Conservation (phyloP, 495 filamentous ascomycete species). For the Amorphotheca resinae region DNA sequence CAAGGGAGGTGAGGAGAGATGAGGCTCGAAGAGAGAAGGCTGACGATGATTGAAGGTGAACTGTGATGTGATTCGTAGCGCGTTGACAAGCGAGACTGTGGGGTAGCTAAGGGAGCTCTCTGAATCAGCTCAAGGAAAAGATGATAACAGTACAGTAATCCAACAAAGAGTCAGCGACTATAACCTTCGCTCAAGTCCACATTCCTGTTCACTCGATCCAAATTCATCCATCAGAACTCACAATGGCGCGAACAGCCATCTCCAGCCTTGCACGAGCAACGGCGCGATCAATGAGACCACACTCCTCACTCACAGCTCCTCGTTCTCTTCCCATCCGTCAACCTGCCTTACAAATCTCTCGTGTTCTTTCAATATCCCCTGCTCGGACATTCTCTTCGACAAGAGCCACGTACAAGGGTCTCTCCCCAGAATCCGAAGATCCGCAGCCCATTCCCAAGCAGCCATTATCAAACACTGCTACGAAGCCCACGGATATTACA, state of each 20-base stretch:
- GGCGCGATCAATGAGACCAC: not conserved
- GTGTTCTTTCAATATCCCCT: not conserved
- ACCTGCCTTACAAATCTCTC: not conserved
- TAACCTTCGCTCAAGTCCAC: too few species aligned
- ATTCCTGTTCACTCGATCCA: not conserved
- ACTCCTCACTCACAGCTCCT: not conserved
- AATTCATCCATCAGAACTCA: not conserved
- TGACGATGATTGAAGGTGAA: too few species aligned
- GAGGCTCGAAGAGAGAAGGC: slow-evolving; percentile 13
- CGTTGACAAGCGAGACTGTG: slow-evolving; percentile 17
- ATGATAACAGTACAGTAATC: too few species aligned
- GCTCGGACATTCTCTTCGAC: slow-evolving; percentile 1
- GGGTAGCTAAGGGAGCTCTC: too few species aligned
- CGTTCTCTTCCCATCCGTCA: slow-evolving; percentile 1
- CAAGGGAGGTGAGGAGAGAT: too few species aligned
- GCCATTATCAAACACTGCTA: not conserved
- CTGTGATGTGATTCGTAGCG: not conserved
- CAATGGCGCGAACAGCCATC: slow-evolving; percentile 10
- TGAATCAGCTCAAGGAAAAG: too few species aligned
- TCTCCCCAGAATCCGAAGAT: slow-evolving; percentile 20
- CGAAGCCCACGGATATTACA: slow-evolving; percentile 12
- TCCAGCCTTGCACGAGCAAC: slow-evolving; percentile 3
- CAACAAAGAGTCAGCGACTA: too few species aligned
- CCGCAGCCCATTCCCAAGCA: slow-evolving; percentile 14
- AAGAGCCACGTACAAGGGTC: slow-evolving; percentile 13